Evolutionary conservation across 1,284 basidiomycete species (phyloP).

Genomic region (Albatrellus sp.): DNA sequence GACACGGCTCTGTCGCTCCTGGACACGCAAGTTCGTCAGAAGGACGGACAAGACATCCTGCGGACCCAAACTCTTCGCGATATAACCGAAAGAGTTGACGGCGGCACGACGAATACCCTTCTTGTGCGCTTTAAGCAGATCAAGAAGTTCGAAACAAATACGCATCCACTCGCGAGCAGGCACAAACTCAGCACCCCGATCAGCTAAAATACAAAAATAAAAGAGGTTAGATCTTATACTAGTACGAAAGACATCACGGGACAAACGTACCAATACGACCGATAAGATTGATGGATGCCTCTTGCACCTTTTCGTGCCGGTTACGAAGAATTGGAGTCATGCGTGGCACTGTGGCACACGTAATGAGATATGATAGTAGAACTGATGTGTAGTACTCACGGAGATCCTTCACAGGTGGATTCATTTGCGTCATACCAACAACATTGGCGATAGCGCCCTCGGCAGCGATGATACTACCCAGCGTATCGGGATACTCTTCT

Average conservation of each 20-base stretch:
- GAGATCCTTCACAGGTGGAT: slow-evolving; percentile 97
- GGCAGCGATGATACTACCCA: slow-evolving; percentile 97
- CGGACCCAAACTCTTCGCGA: slow-evolving; percentile 97
- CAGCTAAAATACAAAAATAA: slow-evolving; percentile 39
- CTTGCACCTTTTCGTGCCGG: slow-evolving; percentile 98
- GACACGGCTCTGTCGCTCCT: slow-evolving; percentile 98
- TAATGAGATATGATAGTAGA: slow-evolving; percentile 7
- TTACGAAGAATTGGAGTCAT: slow-evolving; percentile 99
- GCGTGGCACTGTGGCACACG: slow-evolving; percentile 74
- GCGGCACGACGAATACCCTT: slow-evolving; percentile 97
- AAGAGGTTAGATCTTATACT: neutral
- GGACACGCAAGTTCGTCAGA: slow-evolving; percentile 92
- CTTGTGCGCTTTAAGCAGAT: slow-evolving; percentile 97
- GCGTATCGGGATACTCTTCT: slow-evolving; percentile 97
- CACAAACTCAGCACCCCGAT: slow-evolving; percentile 98
- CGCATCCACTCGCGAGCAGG: slow-evolving; percentile 99
- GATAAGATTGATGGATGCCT: slow-evolving; percentile 98
- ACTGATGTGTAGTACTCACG: slow-evolving; percentile 38
- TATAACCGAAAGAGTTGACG: slow-evolving; percentile 99
- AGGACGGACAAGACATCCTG: slow-evolving; percentile 97
- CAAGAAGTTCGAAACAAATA: slow-evolving; percentile 97
- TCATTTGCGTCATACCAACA: slow-evolving; percentile 99
- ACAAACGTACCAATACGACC: slow-evolving; percentile 76
- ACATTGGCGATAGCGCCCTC: slow-evolving; percentile 99
- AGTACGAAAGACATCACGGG: neutral